phyloP scores from a whole-genome alignment of 257 asterid genomes.

The Penstemon newberryi region DNA sequence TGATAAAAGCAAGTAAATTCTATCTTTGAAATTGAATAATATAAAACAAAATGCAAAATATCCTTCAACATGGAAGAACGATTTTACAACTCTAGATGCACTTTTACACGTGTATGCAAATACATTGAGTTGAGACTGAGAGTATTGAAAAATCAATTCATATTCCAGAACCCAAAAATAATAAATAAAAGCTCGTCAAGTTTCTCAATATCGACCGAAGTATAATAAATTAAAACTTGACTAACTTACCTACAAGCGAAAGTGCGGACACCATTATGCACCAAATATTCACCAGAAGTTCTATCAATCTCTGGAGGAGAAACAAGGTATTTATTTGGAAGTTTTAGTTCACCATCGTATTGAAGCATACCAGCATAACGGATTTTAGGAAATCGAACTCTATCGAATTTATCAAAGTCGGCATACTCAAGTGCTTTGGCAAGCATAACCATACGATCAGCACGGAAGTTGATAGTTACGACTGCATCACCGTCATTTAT shows the following conservation, averaged over 20 bases:
- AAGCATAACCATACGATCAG: slow-evolving; percentile 94
- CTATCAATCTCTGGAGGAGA: slow-evolving; percentile 96
- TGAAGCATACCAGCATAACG: slow-evolving; percentile 97
- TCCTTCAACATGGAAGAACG: background rate
- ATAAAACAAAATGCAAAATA: background rate
- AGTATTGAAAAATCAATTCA: background rate
- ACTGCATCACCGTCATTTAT: slow-evolving; percentile 95
- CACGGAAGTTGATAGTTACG: slow-evolving; percentile 90
- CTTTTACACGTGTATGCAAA: background rate
- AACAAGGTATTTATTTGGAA: slow-evolving; percentile 83
- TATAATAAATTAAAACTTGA: background rate
- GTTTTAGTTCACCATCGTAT: slow-evolving; percentile 96
- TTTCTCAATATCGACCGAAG: background rate
- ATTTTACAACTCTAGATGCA: background rate
- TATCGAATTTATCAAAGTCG: slow-evolving; percentile 78
- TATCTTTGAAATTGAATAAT: background rate
- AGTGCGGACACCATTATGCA: slow-evolving; percentile 75
- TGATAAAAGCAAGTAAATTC: too few species aligned
- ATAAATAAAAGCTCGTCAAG: slow-evolving; percentile 5
- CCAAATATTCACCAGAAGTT: slow-evolving; percentile 95
- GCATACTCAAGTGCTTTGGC: slow-evolving; percentile 88
- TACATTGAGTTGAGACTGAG: background rate
- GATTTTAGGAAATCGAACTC: slow-evolving; percentile 80
- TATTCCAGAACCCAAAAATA: slow-evolving; percentile 6
- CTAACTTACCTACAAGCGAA: slow-evolving; percentile 86